Evolutionary conservation across 345 rosid species (phyloP).

Genomic region (Iberis pinnata): DNA sequence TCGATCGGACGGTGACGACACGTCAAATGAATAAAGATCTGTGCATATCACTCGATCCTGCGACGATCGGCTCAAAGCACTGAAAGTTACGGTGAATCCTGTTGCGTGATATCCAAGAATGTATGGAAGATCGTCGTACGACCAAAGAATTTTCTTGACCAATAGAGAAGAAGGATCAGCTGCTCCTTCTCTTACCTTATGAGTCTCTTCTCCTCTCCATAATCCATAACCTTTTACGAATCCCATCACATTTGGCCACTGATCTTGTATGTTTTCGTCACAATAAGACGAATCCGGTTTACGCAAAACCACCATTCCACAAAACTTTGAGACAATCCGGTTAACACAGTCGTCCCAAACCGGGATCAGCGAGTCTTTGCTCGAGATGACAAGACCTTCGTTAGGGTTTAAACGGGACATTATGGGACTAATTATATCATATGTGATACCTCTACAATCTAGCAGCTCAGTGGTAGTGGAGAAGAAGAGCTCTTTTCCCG

Average conservation of each 20-base stretch:
- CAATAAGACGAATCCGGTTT: conserved; percentile 36
- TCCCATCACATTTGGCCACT: conserved; percentile 90
- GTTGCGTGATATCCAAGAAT: conserved; percentile 76
- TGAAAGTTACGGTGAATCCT: conserved; percentile 66
- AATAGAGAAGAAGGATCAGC: conserved; percentile 57
- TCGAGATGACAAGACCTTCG: conserved; percentile 37
- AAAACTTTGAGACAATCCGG: conserved; percentile 66
- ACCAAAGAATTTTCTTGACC: conserved; percentile 77
- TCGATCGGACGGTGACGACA: conserved; percentile 56
- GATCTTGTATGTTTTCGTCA: conserved; percentile 45
- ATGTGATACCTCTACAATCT: conserved; percentile 61
- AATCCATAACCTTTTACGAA: conserved; percentile 61
- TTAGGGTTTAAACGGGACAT: conserved; percentile 46
- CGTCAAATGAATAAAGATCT: conserved; percentile 58
- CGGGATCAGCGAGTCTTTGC: conserved; percentile 74
- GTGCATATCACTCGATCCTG: conserved; percentile 61
- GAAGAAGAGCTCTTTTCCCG: conserved; percentile 77
- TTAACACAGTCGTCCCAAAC: conserved; percentile 89
- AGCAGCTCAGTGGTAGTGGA: conserved; percentile 49
- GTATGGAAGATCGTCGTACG: conserved; percentile 78
- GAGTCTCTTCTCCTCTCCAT: conserved; percentile 95
- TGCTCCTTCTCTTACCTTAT: conserved; percentile 53
- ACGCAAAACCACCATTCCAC: conserved; percentile 55
- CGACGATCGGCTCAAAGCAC: conserved; percentile 57
- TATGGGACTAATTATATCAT: conserved; percentile 57